Base-by-base conservation (phyloP, 1,139 yeast genomes). In the Yamadazyma friedrichii region DNA sequence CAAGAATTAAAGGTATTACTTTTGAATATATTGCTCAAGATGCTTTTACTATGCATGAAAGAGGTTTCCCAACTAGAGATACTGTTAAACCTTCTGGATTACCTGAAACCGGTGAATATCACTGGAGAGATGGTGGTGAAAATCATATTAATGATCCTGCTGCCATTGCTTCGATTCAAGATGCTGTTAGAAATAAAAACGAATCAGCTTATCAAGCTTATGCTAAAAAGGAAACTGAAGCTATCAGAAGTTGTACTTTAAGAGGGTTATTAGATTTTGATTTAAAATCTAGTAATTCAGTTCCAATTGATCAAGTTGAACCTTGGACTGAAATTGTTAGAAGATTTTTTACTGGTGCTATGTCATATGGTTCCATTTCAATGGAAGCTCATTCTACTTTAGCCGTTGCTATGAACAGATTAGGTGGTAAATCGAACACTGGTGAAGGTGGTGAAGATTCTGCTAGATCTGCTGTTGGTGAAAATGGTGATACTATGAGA, bases 381-480 rank as follows among this genome's bases (percentile, higher is more conserved):
- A 87, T 91, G 96, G 98, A 93, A 67, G 89, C 97, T 2, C 98
- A 93, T 66, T 88, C 97, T 3, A 91, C 98, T 9, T 73, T 93
- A 55, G 98, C 98, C 11, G 95, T 93, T 44, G 98, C 98, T 38
- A 93, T 93, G 98, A 93, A 93, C 72, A 77, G 98, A 65, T 76
- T 93, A 53, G 98, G 98, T 42, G 98, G 97, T 56, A 93, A 89
- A 67, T 88, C 96, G 39, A 93, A 93, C 65, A 91, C 98, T 49
- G 98, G 98, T 71, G 98, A 93, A 74, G 98, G 98, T 74, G 98
- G 98, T 74, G 98, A 93, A 67, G 98, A 93, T 61, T 80, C 95
- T 36, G 96, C 93, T 58, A 79, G 98, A 58, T 86, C 96, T 5
- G 72, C 76, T 45, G 84, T 85, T 30, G 78, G 78, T 47, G 85